A percentile compares a stretch with the other conserved stretches of the same genome.
Conservation (phyloP, 305 asterid genomes). For the Striga hermonthica region DNA sequence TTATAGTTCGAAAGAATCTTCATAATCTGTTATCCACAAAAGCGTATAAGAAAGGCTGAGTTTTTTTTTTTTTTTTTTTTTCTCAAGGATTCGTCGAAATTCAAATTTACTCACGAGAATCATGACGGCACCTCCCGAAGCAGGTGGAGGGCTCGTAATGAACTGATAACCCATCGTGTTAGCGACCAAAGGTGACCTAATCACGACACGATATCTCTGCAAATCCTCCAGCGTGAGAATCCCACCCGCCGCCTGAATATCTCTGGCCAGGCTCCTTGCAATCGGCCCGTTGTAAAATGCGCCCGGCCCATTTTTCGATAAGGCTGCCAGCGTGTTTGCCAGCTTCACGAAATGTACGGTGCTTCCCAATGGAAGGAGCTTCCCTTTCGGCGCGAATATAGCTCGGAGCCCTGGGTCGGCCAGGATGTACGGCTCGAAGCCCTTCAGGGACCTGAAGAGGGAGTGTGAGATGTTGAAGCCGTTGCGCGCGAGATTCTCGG, state of each 20-base stretch:
- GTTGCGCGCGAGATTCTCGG: conserved; percentile 32
- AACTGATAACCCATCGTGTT: conserved; percentile 35
- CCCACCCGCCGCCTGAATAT: conserved; percentile 35
- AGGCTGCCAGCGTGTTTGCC: conserved; percentile 29
- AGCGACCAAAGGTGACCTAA: conserved; percentile 35
- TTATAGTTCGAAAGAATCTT: conserved; percentile 22
- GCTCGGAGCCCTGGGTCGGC: conserved; percentile 17
- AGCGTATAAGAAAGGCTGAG: too few species aligned
- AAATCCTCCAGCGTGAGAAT: conserved; percentile 37
- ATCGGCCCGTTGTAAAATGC: conserved; percentile 41
- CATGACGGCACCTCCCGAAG: conserved; percentile 41
- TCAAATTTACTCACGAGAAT: conserved; percentile 34
- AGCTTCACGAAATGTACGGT: conserved; percentile 32
- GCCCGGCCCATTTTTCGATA: conserved; percentile 29
- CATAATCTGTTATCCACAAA: conserved; percentile 13
- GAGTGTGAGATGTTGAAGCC: conserved; percentile 40
- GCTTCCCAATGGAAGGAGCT: conserved; percentile 32
- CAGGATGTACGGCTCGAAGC: neutral
- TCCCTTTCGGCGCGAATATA: conserved; percentile 36
- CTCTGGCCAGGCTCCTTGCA: conserved; percentile 36
- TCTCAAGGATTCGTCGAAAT: too few species aligned
- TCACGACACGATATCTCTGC: conserved; percentile 33
- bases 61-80: too few species aligned
- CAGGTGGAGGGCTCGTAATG: conserved; percentile 44
- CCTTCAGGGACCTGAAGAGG: conserved; percentile 32